Conservation (phyloP, 257 asterid species). For the Agastache rugosa region DNA sequence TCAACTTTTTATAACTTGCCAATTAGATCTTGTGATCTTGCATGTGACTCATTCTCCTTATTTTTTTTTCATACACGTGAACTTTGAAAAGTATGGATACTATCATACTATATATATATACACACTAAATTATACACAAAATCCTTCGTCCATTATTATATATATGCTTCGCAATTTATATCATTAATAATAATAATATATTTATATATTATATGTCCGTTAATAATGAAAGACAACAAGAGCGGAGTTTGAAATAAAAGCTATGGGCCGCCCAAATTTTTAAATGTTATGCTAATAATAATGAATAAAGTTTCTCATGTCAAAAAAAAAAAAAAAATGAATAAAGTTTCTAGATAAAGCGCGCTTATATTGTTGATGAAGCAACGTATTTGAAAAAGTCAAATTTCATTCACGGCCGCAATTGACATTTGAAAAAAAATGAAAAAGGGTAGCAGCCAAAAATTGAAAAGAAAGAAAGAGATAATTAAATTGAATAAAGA, state of each 20-base stretch:
- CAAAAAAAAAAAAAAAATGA: no score
- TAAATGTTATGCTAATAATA: neutral
- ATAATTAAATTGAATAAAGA: neutral
- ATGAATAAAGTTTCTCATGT: neutral
- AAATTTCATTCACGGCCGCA: conserved; percentile 45
- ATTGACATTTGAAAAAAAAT: conserved; percentile 35
- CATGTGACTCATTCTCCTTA: conserved; percentile 46
- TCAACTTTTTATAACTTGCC: conserved; percentile 35
- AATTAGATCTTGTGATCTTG: conserved; percentile 35
- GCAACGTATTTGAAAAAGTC: conserved; percentile 58
- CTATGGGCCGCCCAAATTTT: neutral
- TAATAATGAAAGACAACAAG: neutral
- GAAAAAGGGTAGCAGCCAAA: conserved; percentile 31
- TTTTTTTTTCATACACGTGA: conserved; percentile 41
- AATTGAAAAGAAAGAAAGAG: conserved; percentile 9
- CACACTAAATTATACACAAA: neutral
- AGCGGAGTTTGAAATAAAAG: neutral
- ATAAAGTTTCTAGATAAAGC: neutral
- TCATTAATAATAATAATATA: neutral
- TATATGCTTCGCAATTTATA: no score
- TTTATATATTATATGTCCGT: neutral
- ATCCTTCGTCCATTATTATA: neutral
- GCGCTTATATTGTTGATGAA: conserved; percentile 31
- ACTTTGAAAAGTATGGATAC: conserved; percentile 31
- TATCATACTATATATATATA: neutral